Percentiles rank a stretch among this genome's conserved stretches.
phyloP scores from a whole-genome alignment of 2,329 filamentous ascomycete species.

The Trichoderma afroharzianum region DNA sequence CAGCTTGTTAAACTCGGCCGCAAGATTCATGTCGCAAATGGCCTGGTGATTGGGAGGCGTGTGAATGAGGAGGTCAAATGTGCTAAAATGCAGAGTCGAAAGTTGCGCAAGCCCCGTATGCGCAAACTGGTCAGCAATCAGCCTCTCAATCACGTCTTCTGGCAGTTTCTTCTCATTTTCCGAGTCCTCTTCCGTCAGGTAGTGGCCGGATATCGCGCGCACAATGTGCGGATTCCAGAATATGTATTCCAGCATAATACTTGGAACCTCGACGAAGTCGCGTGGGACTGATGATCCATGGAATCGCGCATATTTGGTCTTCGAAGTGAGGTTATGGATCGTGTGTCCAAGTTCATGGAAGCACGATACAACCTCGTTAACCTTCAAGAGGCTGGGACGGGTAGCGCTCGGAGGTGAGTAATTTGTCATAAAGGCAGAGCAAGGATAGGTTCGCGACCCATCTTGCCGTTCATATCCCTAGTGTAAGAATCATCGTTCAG shows the following conservation, averaged over 20 bases:
- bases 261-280: conserved; percentile 63
- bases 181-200: conserved; percentile 42
- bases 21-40: conserved; percentile 56
- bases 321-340: conserved; percentile 57
- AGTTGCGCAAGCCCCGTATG: background rate
- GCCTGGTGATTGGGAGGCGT: conserved; percentile 60
- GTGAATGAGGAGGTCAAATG: conserved; percentile 73
- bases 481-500: background rate
- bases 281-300: conserved; percentile 58
- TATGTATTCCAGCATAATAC: conserved; percentile 66
- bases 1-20: conserved; percentile 63
- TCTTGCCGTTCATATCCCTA: conserved; percentile 59
- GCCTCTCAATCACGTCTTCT: conserved; percentile 64
- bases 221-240: conserved; percentile 60
- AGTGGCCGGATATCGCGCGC: conserved; percentile 63
- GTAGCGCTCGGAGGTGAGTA: conserved; percentile 69
- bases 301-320: conserved; percentile 55
- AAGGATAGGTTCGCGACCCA: conserved; percentile 66
- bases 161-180: conserved; percentile 62
- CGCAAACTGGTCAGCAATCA: conserved; percentile 49
- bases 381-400: conserved; percentile 70
- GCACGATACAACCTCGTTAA: conserved; percentile 70
- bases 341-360: conserved; percentile 67
- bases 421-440: conserved; percentile 72
- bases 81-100: conserved; percentile 64